Percentiles rank a stretch among this genome's conserved stretches.
These are phyloP conservation scores for Penicillium roqueforti DNA, from an alignment of 495 filamentous ascomycete species.

Conservation along the genomic window DNA sequence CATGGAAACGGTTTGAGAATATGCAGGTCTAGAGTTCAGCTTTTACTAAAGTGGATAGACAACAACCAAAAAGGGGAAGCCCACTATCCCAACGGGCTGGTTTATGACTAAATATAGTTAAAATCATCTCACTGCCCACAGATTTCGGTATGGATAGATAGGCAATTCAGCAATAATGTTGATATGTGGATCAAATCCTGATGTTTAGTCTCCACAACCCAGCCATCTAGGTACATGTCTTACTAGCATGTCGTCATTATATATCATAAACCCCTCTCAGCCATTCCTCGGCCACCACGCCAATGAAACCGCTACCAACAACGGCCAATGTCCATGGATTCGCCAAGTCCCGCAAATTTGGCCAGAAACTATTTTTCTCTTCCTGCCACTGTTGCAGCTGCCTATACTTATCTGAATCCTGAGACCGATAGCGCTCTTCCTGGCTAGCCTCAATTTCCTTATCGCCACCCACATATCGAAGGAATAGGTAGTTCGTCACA, in stretches of 20 bases:
- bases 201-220: too few species aligned
- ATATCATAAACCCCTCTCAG: constrained; percentile 9
- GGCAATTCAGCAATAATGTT: too few species aligned
- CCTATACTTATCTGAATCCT: constrained; percentile 45
- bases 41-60: too few species aligned
- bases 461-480: constrained; percentile 52
- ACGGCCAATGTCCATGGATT: constrained; percentile 55
- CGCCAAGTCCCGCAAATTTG: constrained; percentile 36
- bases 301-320: constrained; percentile 39
- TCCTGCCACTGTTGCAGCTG: constrained; percentile 46
- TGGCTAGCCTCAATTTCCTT: constrained; percentile 50
- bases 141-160: too few species aligned
- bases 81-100: too few species aligned
- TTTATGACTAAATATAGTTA: too few species aligned
- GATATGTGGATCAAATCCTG: too few species aligned
- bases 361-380: constrained; percentile 58
- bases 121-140: too few species aligned
- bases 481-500: constrained; percentile 53
- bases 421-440: constrained; percentile 43
- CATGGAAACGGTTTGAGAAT: not conserved
- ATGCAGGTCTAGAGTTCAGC: too few species aligned
- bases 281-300: constrained; percentile 26
- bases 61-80: too few species aligned
- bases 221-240: too few species aligned
- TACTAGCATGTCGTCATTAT: too few species aligned